Evolutionary conservation across 2,329 filamentous ascomycete genomes (phyloP).

Genomic region (Parastagonospora avenae): DNA sequence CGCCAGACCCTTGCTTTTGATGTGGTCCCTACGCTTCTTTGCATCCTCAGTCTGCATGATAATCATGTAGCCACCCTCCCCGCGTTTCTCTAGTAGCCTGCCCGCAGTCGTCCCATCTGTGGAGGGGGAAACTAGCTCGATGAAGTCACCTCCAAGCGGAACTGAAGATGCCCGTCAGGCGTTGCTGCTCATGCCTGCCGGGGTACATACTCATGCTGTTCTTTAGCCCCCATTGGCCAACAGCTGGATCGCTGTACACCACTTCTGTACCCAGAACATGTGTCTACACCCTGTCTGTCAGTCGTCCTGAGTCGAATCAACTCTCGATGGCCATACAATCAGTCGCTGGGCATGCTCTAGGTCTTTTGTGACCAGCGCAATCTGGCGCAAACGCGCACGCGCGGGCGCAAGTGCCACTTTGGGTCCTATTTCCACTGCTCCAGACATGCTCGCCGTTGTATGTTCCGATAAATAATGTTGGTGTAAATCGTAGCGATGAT

Average conservation of each 20-base stretch:
- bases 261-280: constrained; percentile 48
- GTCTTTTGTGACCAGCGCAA: constrained; percentile 40
- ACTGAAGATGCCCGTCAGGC: constrained; percentile 29
- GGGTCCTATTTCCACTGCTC: constrained; percentile 9
- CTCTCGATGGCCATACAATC: constrained; percentile 22
- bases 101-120: constrained; percentile 48
- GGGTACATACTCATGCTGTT: constrained; percentile 45
- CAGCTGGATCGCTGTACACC: constrained; percentile 46
- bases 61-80: constrained; percentile 56
- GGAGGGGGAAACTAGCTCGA: constrained; percentile 51
- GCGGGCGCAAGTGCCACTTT: constrained; percentile 10
- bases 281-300: constrained; percentile 24
- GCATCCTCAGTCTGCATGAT: constrained; percentile 55
- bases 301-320: background rate
- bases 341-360: constrained; percentile 30
- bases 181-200: background rate
- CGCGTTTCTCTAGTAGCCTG: constrained; percentile 49
- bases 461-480: background rate
- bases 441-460: constrained; percentile 10
- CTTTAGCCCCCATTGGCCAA: constrained; percentile 48
- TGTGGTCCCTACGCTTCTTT: constrained; percentile 40
- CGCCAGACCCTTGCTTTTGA: constrained; percentile 42
- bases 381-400: constrained; percentile 43
- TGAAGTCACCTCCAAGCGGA: constrained; percentile 51
- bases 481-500: background rate